Base-by-base conservation (phyloP, 257 asterid species). In the Capsicum rhomboideum region DNA sequence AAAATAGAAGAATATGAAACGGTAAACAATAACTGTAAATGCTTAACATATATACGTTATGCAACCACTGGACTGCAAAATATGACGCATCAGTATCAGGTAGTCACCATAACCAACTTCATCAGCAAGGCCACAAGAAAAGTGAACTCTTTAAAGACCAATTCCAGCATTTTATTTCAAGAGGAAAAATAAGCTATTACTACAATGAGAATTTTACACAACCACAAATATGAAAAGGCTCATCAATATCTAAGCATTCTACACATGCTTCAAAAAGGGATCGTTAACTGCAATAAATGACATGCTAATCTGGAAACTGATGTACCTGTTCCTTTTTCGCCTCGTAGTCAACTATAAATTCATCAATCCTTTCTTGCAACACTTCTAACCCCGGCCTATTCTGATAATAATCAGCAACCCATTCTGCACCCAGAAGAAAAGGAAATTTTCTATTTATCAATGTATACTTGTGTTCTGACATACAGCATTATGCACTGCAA, bases 361-460 rank as follows among this genome's bases (percentile, higher is more conserved):
- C 95, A 84, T 97, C 98, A n/a, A 95, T 93, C 88, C 88, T 92
- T 86, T 93, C 94, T 86, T 95, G 97, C 89, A 97, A 87, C 85
- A 90, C 86, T 63, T 92, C 63, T 79, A 95, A 67, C 46, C 95
- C 98, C 75, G 97, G 97, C 89, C 98, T 93, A 82, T 89, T 88
- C 88, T 93, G 91, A 83, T 92, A 89, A 89, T 95, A 93, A 68
- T 92, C 88, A 64, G 61, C 86, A 75, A 95, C 88, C 98, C 99
- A 97, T 86, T 93, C 99, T 97, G 89, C 90, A 86, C 42, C 78
- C 72, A 59, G 83, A 63, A 59, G 4, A 64, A 82, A 69, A 49
- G 61, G 86, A 28, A 53, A n/a, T 55, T 54, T 49, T 79, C 16
- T 64, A 29, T 50, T 56, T 11, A 82, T 40, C 23, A 28, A 18